These are phyloP conservation scores for Trametes cinnabarina DNA, from an alignment of 768 basidiomycete species.

Conservation along the genomic window DNA sequence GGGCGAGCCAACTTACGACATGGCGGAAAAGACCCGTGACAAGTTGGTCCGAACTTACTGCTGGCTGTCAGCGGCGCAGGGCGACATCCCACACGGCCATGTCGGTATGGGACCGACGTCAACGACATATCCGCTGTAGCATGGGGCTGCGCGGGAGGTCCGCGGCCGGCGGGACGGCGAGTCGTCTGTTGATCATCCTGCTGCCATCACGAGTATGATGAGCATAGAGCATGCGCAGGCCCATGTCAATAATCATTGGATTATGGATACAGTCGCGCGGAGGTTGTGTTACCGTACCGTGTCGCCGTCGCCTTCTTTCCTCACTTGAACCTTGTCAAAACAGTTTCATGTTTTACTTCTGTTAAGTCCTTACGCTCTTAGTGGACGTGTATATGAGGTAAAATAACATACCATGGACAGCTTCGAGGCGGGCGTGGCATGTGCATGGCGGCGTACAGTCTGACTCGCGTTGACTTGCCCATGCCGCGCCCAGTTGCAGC, in stretches of 20 bases:
- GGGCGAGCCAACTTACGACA: neutral
- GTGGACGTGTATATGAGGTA: neutral
- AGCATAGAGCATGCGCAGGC: neutral
- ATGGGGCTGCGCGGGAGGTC: neutral
- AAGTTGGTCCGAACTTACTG: neutral
- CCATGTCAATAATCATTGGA: neutral
- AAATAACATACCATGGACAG: neutral
- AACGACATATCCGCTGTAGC: neutral
- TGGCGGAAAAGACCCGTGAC: neutral
- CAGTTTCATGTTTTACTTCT: neutral
- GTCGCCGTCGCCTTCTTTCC: conserved; percentile 5
- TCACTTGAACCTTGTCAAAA: conserved; percentile 5
- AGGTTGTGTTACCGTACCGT: conserved; percentile 8
- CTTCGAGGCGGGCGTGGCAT: neutral
- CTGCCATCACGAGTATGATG: neutral
- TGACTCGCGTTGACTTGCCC: neutral
- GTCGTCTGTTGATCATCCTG: neutral
- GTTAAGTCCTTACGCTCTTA: neutral
- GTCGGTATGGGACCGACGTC: neutral
- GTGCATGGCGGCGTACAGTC: neutral
- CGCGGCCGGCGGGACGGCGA: neutral
- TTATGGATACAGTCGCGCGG: neutral
- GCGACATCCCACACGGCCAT: neutral
- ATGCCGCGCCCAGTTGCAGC: too few relatives aligned
- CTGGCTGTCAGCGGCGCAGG: neutral